A percentile compares a stretch with the other conserved stretches of the same genome.
Conservation (phyloP, 2,329 filamentous ascomycete species). For the Graphilbum sp. region DNA sequence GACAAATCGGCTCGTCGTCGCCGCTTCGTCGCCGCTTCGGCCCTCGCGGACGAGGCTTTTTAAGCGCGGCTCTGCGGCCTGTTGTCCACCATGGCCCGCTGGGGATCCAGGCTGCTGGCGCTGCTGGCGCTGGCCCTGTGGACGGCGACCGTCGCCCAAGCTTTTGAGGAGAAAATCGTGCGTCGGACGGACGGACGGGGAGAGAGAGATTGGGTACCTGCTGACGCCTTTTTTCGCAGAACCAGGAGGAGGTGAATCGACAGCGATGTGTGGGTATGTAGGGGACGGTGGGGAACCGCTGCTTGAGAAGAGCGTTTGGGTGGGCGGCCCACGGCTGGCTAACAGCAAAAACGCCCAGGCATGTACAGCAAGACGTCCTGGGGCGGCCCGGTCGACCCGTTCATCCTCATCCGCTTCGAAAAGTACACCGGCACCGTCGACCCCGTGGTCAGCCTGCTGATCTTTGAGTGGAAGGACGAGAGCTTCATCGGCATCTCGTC, state of each 20-base stretch:
- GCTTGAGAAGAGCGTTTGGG: conserved; percentile 6
- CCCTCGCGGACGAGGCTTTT: too few relatives aligned
- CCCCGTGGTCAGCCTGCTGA: conserved; percentile 64
- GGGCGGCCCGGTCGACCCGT: conserved; percentile 78
- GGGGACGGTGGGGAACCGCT: too few relatives aligned
- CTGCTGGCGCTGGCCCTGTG: conserved; percentile 36
- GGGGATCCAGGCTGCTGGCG: conserved; percentile 27
- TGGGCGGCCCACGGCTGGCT: conserved; percentile 2
- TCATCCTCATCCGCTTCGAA: conserved; percentile 70
- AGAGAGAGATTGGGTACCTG: background rate
- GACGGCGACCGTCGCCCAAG: conserved; percentile 24
- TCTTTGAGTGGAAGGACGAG: conserved; percentile 91
- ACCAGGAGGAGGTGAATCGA: conserved; percentile 57
- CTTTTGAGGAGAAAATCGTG: conserved; percentile 43
- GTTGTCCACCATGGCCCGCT: conserved; percentile 31
- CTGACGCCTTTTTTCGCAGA: conserved; percentile 27
- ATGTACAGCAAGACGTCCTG: conserved; percentile 88
- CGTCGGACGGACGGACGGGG: too few relatives aligned
- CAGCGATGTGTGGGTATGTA: conserved; percentile 59
- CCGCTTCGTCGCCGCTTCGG: too few relatives aligned
- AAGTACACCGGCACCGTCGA: conserved; percentile 45
- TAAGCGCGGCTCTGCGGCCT: background rate
- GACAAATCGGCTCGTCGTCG: too few relatives aligned
- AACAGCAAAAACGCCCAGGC: conserved; percentile 30
- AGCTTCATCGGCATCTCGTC: conserved; percentile 56